A percentile compares a stretch with the other conserved stretches of the same genome.
Conservation (phyloP, 768 basidiomycete genomes). For the Leccinum variicolor region DNA sequence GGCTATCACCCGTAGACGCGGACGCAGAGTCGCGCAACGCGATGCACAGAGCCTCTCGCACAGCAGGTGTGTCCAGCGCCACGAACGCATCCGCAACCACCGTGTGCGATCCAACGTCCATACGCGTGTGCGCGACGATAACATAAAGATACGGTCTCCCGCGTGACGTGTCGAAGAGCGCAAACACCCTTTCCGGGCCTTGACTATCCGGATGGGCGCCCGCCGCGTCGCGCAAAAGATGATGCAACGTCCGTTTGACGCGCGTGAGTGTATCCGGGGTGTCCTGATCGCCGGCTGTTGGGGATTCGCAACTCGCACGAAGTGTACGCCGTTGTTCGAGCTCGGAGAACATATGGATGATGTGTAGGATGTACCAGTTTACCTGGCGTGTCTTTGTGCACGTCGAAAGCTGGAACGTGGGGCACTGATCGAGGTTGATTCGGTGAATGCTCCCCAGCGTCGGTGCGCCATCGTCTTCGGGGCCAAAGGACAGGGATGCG, state of each 20-base stretch:
- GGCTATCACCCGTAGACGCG: too few species aligned
- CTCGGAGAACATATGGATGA: conserved; percentile 25
- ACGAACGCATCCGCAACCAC: conserved; percentile 48
- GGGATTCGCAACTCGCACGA: too few species aligned
- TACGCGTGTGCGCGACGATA: conserved; percentile 42
- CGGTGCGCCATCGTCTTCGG: conserved; percentile 3
- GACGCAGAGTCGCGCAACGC: neutral
- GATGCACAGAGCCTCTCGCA: neutral
- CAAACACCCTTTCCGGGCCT: conserved; percentile 12
- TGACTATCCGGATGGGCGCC: conserved; percentile 5
- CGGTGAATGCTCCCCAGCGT: conserved; percentile 38
- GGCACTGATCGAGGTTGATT: conserved; percentile 35
- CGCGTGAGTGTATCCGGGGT: conserved; percentile 19
- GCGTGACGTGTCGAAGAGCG: conserved; percentile 12
- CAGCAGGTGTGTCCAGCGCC: conserved; percentile 29
- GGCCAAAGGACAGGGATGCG: conserved; percentile 17
- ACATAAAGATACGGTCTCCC: conserved; percentile 36
- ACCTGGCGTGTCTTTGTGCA: neutral
- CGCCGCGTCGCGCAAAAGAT: conserved; percentile 19
- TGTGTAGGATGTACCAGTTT: conserved; percentile 31
- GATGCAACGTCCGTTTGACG: conserved; percentile 31
- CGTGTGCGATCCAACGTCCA: conserved; percentile 43
- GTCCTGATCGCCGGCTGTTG: too few species aligned
- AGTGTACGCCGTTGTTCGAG: conserved; percentile 1
- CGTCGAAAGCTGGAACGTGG: conserved; percentile 24